Evolutionary conservation across 495 filamentous ascomycete species (phyloP), one percentile per base, ranked within the genome.

Genomic region (Xylaria scruposa): DNA sequence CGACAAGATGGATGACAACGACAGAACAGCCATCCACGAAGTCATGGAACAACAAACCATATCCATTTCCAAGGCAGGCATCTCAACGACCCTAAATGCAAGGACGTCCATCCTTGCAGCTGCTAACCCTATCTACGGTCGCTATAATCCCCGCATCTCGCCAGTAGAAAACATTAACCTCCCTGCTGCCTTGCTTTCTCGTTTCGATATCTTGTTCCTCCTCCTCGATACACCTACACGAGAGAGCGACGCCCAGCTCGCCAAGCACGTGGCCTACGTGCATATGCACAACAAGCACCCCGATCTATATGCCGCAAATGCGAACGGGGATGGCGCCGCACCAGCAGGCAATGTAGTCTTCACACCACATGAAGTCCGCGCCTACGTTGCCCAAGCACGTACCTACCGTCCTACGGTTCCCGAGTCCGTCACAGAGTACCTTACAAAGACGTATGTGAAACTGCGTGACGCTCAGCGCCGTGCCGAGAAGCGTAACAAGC

Each of bases 41-140:
- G 96, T 99, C 40, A 99, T 99, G 96, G 96, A 99, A 78, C 96
- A 99, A 79, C 96, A 99, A 82, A 99, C 96, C 62, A 99, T 99
- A 70, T 97, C 93, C 68, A 98, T 99, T 74, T 97, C 95, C 74
- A 99, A 99, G 85, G 96, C 96, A 21, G 96, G 96, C 72, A 99
- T 99, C 80, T 96, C 90, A 54, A 99, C 96, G 15, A 95, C 95
- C 0, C 89, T 99, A 47, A 99, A 99, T 77, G 96, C 96, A 2
- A 92, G 96, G 59, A 97, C 96, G 17, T 97, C 96, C 0, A 98
- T 99, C 78, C 89, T 99, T n/a, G 97, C 96, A 1, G 96, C 96
- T 15, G 96, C 96, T 70, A 99, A 99, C 85, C 96, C 96, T 59
- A 88, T 99, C 13, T 99, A 98, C 77, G 96, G 96, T 61, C 93